Percentiles rank a stretch among this genome's conserved stretches.
Conservation (phyloP, 306 rosid genomes). For the Canavalia ensiformis region DNA sequence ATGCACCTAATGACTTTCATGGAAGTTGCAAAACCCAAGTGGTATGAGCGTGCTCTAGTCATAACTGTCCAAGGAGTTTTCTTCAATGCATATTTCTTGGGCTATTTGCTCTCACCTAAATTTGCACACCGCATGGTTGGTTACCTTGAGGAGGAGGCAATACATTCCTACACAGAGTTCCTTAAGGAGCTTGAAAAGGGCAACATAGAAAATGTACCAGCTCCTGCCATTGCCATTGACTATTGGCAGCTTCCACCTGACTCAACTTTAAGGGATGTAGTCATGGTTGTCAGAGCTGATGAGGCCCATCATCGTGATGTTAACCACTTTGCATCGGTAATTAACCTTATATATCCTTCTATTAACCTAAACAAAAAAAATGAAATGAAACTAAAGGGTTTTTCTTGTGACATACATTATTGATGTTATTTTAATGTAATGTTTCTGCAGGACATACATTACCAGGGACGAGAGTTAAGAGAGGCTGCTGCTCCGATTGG, state of each 20-base stretch:
- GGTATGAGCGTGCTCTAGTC: constrained; percentile 82
- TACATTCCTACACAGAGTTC: constrained; percentile 81
- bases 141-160: constrained; percentile 86
- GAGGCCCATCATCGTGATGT: constrained; percentile 90
- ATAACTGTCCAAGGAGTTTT: constrained; percentile 75
- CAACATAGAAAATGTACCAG: constrained; percentile 71
- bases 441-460: constrained; percentile 74
- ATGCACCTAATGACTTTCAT: constrained; percentile 90
- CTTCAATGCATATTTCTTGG: constrained; percentile 81
- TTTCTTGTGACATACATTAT: not conserved
- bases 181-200: constrained; percentile 79
- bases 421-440: constrained; percentile 30
- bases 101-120: constrained; percentile 72
- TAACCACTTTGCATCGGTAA: constrained; percentile 84
- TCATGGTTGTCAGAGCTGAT: constrained; percentile 75
- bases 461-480: constrained; percentile 69
- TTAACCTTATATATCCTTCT: not conserved
- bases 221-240: constrained; percentile 83
- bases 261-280: constrained; percentile 72
- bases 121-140: constrained; percentile 88
- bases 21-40: constrained; percentile 74
- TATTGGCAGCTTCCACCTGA: constrained; percentile 74
- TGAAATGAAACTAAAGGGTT: not conserved
- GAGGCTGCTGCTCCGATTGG: constrained; percentile 78
- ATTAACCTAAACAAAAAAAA: not conserved